phyloP scores from a whole-genome alignment of 805 yeast genomes.

The Candida easanensis region DNA sequence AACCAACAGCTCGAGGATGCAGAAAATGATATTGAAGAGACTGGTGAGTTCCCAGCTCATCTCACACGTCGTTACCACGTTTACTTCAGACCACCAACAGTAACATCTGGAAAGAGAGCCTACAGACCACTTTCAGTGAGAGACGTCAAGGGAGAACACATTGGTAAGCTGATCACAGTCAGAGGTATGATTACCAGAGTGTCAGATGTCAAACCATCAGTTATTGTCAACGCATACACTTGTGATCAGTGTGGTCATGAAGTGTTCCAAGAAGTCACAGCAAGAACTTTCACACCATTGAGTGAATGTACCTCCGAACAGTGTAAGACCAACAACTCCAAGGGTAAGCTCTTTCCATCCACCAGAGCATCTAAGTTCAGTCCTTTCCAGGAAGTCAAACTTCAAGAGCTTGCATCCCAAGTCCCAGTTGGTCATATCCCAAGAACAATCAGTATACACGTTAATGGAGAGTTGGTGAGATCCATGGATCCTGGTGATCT shows the following conservation, averaged over 20 bases:
- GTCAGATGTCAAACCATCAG: slow-evolving; percentile 92
- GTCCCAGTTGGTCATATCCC: slow-evolving; percentile 99
- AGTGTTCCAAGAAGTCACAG: slow-evolving; percentile 89
- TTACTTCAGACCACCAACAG: slow-evolving; percentile 79
- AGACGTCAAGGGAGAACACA: slow-evolving; percentile 75
- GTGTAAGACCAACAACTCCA: slow-evolving; percentile 74
- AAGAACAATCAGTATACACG: slow-evolving; percentile 76
- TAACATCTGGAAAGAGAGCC: slow-evolving; percentile 25
- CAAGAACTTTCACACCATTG: slow-evolving; percentile 84
- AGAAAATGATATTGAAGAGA: slow-evolving; percentile 27
- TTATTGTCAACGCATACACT: slow-evolving; percentile 89
- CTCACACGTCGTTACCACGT: slow-evolving; percentile 83
- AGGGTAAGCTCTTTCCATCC: slow-evolving; percentile 87
- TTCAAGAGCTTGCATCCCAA: slow-evolving; percentile 93
- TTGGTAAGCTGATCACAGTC: slow-evolving; percentile 86
- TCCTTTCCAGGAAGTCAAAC: slow-evolving; percentile 91
- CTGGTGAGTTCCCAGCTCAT: slow-evolving; percentile 73
- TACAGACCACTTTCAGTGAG: slow-evolving; percentile 78
- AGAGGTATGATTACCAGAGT: slow-evolving; percentile 95
- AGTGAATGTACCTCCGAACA: slow-evolving; percentile 79
- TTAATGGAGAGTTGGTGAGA: slow-evolving; percentile 90
- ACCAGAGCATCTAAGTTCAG: slow-evolving; percentile 95
- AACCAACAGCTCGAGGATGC: slow-evolving; percentile 34
- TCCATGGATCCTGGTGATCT: slow-evolving; percentile 89
- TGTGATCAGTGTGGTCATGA: slow-evolving; percentile 98